phyloP scores from a whole-genome alignment of 352 stramenopile species.

The Pythium rishiriense region DNA sequence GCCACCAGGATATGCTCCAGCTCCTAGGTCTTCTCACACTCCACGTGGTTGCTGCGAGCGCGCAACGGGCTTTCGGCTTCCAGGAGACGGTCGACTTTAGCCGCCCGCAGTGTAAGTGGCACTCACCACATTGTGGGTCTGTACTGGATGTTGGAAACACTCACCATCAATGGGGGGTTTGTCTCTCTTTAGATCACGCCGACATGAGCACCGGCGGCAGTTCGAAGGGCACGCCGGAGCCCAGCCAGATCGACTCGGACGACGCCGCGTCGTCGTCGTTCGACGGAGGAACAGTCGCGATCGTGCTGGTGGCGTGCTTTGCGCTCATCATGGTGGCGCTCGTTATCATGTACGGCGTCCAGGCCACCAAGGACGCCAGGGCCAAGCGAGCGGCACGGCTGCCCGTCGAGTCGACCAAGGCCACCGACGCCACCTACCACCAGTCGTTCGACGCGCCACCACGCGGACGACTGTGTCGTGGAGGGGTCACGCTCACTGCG shows the following conservation, averaged over 20 bases:
- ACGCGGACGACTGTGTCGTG: background rate
- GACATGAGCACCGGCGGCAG: background rate
- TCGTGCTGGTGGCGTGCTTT: background rate
- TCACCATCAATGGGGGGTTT: background rate
- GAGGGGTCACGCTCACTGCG: background rate
- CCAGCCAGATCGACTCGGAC: background rate
- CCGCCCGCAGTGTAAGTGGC: background rate
- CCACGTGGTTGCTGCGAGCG: background rate
- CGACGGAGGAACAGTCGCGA: background rate
- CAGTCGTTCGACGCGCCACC: background rate
- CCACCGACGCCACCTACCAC: slow-evolving; percentile 7
- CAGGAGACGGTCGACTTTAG: background rate
- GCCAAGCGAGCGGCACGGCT: background rate
- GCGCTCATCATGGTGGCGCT: background rate
- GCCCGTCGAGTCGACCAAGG: slow-evolving; percentile 9
- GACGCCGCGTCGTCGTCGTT: background rate
- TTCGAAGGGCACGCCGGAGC: background rate
- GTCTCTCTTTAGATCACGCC: background rate
- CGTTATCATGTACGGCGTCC: background rate
- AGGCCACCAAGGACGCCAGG: background rate
- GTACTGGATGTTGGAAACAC: no score
- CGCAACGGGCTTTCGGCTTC: background rate
- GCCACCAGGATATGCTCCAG: background rate
- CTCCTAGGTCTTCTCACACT: background rate
- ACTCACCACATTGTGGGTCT: background rate